Percentiles rank a stretch among this genome's conserved stretches.
Conservation (phyloP, 495 filamentous ascomycete species). For the Hypoxylon subgilvum region DNA sequence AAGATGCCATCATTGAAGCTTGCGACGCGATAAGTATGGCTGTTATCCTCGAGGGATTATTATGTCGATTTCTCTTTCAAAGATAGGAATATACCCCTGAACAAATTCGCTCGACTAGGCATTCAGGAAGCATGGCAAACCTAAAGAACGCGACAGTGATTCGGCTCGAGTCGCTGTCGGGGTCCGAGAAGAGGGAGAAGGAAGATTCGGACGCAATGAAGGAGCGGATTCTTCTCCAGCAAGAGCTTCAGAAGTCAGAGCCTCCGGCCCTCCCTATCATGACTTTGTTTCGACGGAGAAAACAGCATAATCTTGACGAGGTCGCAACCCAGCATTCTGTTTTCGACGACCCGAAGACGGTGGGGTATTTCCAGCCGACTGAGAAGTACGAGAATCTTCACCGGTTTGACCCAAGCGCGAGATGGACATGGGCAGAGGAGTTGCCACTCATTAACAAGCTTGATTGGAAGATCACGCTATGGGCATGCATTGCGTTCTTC, state of each 20-base stretch:
- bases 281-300: slow-evolving; percentile 25
- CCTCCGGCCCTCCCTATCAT: slow-evolving; percentile 21
- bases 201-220: slow-evolving; percentile 7
- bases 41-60: not conserved
- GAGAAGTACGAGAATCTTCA: slow-evolving; percentile 57
- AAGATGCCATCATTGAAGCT: slow-evolving; percentile 2
- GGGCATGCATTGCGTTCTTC: slow-evolving; percentile 33
- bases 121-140: slow-evolving; percentile 18
- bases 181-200: slow-evolving; percentile 11
- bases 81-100: not conserved
- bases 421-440: slow-evolving; percentile 37
- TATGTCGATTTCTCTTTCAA: not conserved
- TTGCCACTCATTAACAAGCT: slow-evolving; percentile 40
- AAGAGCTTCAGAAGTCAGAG: slow-evolving; percentile 25
- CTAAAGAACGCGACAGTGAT: slow-evolving; percentile 10
- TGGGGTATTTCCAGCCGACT: slow-evolving; percentile 58
- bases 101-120: no score
- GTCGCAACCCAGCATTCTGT: slow-evolving; percentile 37
- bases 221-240: slow-evolving; percentile 14
- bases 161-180: slow-evolving; percentile 21
- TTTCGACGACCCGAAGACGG: slow-evolving; percentile 53
- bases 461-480: slow-evolving; percentile 35
- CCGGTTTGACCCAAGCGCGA: slow-evolving; percentile 48
- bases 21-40: slow-evolving; percentile 3
- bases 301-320: slow-evolving; percentile 18